Percentiles rank a stretch among this genome's conserved stretches.
Conservation (phyloP, 306 rosid species). For the Canavalia gladiata region DNA sequence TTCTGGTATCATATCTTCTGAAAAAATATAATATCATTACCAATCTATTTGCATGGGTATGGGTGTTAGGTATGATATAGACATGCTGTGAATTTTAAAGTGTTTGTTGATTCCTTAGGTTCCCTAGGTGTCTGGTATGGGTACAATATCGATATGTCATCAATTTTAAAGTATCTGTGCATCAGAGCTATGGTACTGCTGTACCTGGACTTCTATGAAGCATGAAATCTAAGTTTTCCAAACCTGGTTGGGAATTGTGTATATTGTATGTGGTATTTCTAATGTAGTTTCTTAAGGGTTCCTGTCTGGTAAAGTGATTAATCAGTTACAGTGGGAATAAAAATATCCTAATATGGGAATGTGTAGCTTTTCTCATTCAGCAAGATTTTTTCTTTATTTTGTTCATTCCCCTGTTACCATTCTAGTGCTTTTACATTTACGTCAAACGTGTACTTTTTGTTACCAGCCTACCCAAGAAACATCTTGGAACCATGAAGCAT, state of each 20-base stretch:
- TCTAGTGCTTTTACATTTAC: constrained; percentile 41
- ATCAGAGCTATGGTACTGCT: constrained; percentile 6
- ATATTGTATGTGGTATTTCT: constrained; percentile 15
- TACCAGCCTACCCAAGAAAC: constrained; percentile 83
- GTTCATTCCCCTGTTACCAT: constrained; percentile 22
- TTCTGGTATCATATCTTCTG: constrained; percentile 10
- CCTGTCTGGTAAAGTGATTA: constrained; percentile 21
- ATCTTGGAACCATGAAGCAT: constrained; percentile 96
- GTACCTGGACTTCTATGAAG: constrained; percentile 1
- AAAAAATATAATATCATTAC: constrained; percentile 22
- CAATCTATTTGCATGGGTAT: neutral
- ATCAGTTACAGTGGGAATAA: constrained; percentile 25
- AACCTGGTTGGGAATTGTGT: constrained; percentile 37
- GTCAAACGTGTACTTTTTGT: constrained; percentile 39
- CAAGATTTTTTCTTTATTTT: neutral
- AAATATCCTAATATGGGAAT: neutral
- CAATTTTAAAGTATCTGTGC: neutral
- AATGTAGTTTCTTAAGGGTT: constrained; percentile 23
- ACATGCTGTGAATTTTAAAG: neutral
- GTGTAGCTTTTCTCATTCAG: neutral
- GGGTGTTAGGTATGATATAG: neutral
- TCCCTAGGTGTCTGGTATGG: neutral
- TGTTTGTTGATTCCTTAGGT: neutral
- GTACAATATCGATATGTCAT: neutral
- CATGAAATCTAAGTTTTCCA: constrained; percentile 10